Evolutionary conservation across 2,329 filamentous ascomycete genomes (phyloP).

Genomic region (Atkinsonella hypoxylon): DNA sequence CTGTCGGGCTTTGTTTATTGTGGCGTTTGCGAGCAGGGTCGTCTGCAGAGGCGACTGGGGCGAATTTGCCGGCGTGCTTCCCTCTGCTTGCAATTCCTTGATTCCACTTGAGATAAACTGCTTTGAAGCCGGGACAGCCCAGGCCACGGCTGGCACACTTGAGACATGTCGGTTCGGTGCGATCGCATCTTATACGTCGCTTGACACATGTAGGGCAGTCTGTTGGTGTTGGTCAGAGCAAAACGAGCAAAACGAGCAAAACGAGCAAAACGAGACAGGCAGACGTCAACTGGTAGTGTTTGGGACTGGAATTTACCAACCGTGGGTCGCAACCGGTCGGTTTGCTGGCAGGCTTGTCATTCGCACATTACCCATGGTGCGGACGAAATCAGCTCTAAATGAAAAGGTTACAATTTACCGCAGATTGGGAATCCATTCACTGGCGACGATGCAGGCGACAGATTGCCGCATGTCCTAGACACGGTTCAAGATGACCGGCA

Average conservation of each 20-base stretch:
- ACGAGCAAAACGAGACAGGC: not conserved
- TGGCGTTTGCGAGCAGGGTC: not conserved
- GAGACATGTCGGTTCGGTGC: conserved; percentile 10
- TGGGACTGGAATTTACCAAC: conserved; percentile 4
- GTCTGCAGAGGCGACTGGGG: conserved; percentile 1
- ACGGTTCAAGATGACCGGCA: too few species aligned
- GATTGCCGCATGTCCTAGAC: not conserved
- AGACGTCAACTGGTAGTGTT: not conserved
- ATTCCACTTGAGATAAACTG: conserved; percentile 10
- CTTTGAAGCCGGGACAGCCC: conserved; percentile 10
- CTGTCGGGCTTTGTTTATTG: not conserved
- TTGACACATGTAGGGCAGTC: conserved; percentile 11
- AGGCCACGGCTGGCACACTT: conserved; percentile 11
- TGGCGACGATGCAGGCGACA: not conserved
- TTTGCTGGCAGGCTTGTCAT: conserved; percentile 9
- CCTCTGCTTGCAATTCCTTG: conserved; percentile 14
- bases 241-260: too few species aligned
- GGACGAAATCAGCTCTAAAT: not conserved
- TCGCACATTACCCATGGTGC: conserved; percentile 9
- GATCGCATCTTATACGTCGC: conserved; percentile 12
- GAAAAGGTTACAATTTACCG: not conserved
- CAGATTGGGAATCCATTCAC: not conserved
- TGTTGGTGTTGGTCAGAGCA: not conserved
- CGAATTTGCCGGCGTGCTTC: conserved; percentile 8
- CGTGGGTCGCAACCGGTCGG: conserved; percentile 9